phyloP scores from a whole-genome alignment of 768 basidiomycete species.

The Kwoniella shandongensis region DNA sequence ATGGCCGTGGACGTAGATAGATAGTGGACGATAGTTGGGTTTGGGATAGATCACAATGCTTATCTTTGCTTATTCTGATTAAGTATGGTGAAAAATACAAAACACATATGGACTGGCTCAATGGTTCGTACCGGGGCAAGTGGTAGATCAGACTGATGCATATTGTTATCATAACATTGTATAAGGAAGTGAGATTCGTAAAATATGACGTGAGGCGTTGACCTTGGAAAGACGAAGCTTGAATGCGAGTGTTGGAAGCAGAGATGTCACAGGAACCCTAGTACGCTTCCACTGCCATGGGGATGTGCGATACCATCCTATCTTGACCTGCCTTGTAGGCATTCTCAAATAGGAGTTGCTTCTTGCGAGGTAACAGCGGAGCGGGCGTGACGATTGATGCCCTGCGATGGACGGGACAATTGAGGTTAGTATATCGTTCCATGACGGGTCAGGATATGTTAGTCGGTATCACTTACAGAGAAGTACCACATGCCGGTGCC shows the following conservation, averaged over 20 bases:
- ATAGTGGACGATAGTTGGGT: neutral
- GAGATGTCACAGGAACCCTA: no score
- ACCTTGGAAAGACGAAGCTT: neutral
- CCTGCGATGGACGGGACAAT: conserved; percentile 26
- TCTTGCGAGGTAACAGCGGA: conserved; percentile 47
- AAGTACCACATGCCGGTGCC: conserved; percentile 89
- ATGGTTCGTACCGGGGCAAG: no score
- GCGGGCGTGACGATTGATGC: conserved; percentile 55
- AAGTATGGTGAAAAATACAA: neutral
- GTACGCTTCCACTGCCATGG: conserved; percentile 1
- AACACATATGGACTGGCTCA: neutral
- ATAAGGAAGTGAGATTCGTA: no score
- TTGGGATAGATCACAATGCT: no score
- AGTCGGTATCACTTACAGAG: conserved; percentile 62
- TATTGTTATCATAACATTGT: no score
- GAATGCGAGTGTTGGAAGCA: no score
- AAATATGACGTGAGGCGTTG: no score
- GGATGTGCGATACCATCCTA: conserved; percentile 1
- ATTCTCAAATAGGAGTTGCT: conserved; percentile 54
- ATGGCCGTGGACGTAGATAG: no score
- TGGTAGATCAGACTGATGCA: no score
- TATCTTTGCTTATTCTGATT: neutral
- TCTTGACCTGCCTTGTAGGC: conserved; percentile 41
- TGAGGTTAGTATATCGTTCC: neutral
- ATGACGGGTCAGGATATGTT: neutral